Conservation (phyloP, 208 protist species). For the Crithidia fasciculata region DNA sequence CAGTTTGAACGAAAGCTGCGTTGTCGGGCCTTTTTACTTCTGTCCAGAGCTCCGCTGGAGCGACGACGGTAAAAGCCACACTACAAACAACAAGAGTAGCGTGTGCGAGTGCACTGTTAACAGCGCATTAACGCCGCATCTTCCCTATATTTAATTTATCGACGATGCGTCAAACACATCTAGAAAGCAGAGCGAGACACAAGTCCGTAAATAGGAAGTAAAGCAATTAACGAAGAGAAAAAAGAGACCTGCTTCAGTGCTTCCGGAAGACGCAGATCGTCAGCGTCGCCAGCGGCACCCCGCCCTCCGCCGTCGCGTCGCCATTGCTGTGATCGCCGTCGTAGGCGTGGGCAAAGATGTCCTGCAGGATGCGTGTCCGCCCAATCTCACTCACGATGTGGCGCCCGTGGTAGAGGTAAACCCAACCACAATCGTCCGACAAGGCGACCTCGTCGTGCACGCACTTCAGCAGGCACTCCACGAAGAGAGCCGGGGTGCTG, state of each 20-base stretch:
- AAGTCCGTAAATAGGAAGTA: neutral
- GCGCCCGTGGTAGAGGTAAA: constrained; percentile 38
- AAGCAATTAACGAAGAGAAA: neutral
- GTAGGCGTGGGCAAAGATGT: constrained; percentile 23
- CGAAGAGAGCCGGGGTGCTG: constrained; percentile 33
- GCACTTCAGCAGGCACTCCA: constrained; percentile 38
- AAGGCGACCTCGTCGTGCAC: constrained; percentile 38
- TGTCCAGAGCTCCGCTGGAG: too few relatives aligned
- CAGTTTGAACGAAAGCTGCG: too few relatives aligned
- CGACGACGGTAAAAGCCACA: too few relatives aligned
- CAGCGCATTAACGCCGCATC: too few relatives aligned
- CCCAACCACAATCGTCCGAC: constrained; percentile 35
- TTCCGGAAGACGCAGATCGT: constrained; percentile 43
- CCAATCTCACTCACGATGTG: constrained; percentile 23
- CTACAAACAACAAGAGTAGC: too few relatives aligned
- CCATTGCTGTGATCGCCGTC: too few relatives aligned
- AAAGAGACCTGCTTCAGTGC: constrained; percentile 2
- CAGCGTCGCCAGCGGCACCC: constrained; percentile 1
- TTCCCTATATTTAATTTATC: too few relatives aligned
- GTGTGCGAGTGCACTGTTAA: too few relatives aligned
- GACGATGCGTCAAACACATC: neutral
- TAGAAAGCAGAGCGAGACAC: neutral
- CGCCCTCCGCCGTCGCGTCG: neutral
- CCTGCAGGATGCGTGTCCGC: constrained; percentile 16
- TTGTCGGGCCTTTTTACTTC: too few relatives aligned